Evolutionary conservation across 2,329 filamentous ascomycete species (phyloP), one percentile per base, ranked within the genome.

Genomic region (Neopestalotiopsis sp.): DNA sequence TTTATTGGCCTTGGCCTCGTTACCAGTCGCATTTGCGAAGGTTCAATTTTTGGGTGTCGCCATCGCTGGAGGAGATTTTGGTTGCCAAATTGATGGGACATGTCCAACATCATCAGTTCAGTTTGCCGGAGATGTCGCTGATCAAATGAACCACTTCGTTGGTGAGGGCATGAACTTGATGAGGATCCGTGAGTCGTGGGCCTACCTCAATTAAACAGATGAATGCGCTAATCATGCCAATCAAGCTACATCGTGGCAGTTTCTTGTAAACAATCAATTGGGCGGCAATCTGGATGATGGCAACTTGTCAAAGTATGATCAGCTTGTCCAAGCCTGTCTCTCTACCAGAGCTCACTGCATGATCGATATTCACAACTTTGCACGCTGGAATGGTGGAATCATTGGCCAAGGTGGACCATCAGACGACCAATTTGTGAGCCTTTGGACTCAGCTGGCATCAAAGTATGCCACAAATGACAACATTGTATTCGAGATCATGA

Each of bases 401-500:
- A 86, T 92, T 68, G 90, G 90, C 1, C 90, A 92, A 75, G 90
- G 89, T 28, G 90, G 89, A 0, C 89, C 89, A 0, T 85, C 84
- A 0, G 85, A 91, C 74, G 86, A 84, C 12, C 79, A 89, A 14
- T 89, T 92, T 72, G 86, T 84, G 3, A 80, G 79, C 57, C 78
- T 92, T 5, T 92, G 90, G 90, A 77, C 75, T 1, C 81, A 87
- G 69, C 77, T 90, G 4, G 90, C 90, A 1, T 81, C 79, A 1
- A 88, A 88, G 75, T 92, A 92, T 77, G 84, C 82, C 28, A 74
- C 75, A 5, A 79, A 88, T 64, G 76, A 82, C 49, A 88, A 86
- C 70, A 79, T 92, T 32, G 82, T 87, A 3, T 91, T 92, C 72
- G 90, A 89, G 14, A 76, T 92, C 59, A 92, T 92, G 90, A 93